Conservation (phyloP, 148 eudicot genomes). For the Selenicereus undatus region DNA sequence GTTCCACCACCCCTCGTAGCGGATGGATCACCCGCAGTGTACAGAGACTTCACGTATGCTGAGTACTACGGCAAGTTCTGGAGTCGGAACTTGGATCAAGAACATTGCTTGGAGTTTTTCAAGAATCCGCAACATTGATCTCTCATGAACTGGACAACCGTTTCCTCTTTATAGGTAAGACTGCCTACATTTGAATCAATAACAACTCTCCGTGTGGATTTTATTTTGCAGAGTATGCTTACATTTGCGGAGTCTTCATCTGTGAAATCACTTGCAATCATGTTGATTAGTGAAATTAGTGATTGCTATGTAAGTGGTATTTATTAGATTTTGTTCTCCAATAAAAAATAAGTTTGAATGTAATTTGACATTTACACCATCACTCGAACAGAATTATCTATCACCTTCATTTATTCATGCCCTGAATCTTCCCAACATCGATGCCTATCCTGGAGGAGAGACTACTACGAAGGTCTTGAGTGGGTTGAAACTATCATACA, state of each 20-base stretch:
- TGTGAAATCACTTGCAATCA: too few species aligned
- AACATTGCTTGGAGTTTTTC: slow-evolving; percentile 75
- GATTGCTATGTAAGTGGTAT: too few species aligned
- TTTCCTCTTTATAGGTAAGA: not conserved
- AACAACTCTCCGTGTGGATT: too few species aligned
- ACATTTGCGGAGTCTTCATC: too few species aligned
- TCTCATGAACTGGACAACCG: not conserved
- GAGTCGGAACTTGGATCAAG: slow-evolving; percentile 73
- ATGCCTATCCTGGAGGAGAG: not conserved
- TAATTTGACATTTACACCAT: too few species aligned
- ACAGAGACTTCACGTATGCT: slow-evolving; percentile 55
- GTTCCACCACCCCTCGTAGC: slow-evolving; percentile 48
- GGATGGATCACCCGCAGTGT: slow-evolving; percentile 44
- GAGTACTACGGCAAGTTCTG: slow-evolving; percentile 83
- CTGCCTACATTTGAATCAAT: not conserved
- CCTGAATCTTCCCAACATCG: too few species aligned
- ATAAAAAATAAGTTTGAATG: too few species aligned
- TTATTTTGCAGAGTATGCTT: too few species aligned
- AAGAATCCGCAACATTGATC: slow-evolving; percentile 25
- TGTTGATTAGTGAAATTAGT: too few species aligned
- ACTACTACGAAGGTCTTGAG: slow-evolving; percentile 5
- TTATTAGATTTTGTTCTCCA: too few species aligned
- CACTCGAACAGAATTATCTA: too few species aligned
- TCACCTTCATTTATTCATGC: too few species aligned
- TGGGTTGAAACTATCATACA: slow-evolving; percentile 13